Conservation (phyloP, 2,329 filamentous ascomycete genomes). For the Hypoxylon sp. region DNA sequence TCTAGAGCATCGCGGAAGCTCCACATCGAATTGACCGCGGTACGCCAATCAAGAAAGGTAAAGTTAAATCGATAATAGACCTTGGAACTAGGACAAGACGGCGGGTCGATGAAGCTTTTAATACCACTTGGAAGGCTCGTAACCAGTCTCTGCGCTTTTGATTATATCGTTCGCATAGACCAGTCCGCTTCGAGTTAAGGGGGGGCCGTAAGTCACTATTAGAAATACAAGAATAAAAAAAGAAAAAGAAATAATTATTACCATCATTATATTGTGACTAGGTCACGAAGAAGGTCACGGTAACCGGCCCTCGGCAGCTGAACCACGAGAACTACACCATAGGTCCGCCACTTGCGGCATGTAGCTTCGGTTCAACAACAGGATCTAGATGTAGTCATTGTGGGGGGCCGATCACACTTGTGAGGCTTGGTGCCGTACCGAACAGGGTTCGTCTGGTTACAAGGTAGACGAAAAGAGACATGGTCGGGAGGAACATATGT, state of each 20-base stretch:
- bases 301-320: slow-evolving; percentile 42
- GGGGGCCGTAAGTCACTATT: slow-evolving; percentile 34
- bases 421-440: slow-evolving; percentile 43
- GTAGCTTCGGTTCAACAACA: slow-evolving; percentile 43
- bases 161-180: slow-evolving; percentile 39
- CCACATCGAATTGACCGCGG: slow-evolving; percentile 42
- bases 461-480: slow-evolving; percentile 38
- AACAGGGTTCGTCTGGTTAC: slow-evolving; percentile 34
- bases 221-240: slow-evolving; percentile 21
- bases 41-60: slow-evolving; percentile 39
- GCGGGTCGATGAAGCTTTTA: slow-evolving; percentile 48
- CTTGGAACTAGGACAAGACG: slow-evolving; percentile 37
- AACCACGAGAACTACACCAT: slow-evolving; percentile 41
- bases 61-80: slow-evolving; percentile 38
- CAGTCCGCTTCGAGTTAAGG: slow-evolving; percentile 42
- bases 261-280: slow-evolving; percentile 36
- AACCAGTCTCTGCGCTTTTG: slow-evolving; percentile 35
- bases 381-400: slow-evolving; percentile 46
- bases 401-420: slow-evolving; percentile 47
- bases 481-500: slow-evolving; percentile 27
- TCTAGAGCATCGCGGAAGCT: slow-evolving; percentile 37
- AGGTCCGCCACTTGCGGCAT: slow-evolving; percentile 43
- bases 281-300: slow-evolving; percentile 44
- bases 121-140: slow-evolving; percentile 42
- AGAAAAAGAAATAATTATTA: slow-evolving; percentile 24